Conservation (phyloP, 192 early-diverging fungal species). For the Coemansia javaensis region DNA sequence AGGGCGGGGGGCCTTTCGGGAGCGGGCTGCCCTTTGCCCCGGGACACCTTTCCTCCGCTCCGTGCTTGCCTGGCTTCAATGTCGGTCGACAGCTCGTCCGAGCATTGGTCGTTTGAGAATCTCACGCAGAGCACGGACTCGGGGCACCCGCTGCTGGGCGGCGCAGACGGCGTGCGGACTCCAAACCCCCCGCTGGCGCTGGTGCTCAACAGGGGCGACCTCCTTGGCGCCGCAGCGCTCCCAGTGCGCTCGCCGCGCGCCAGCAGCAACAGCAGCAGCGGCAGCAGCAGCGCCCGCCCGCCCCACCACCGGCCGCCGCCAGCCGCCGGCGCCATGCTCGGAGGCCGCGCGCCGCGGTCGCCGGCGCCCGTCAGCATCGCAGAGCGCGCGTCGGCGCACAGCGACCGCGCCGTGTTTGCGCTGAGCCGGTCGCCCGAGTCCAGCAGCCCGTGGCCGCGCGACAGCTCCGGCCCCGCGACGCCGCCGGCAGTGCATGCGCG, state of each 20-base stretch:
- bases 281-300: conserved; percentile 22
- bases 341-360: background rate
- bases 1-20: too few species aligned
- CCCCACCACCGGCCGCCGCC: too few species aligned
- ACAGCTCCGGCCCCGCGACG: conserved; percentile 21
- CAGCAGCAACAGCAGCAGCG: conserved; percentile 29
- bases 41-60: conserved; percentile 4
- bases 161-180: conserved; percentile 8
- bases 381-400: conserved; percentile 1
- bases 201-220: conserved; percentile 9
- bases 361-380: conserved; percentile 1
- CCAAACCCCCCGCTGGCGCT: conserved; percentile 39
- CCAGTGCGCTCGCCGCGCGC: conserved; percentile 25
- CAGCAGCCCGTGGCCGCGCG: conserved; percentile 9
- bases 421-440: conserved; percentile 16
- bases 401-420: conserved; percentile 28
- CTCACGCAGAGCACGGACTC: conserved; percentile 46
- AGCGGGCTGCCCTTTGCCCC: background rate
- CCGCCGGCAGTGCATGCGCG: conserved; percentile 18
- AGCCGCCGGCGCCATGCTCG: too few species aligned
- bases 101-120: conserved; percentile 51
- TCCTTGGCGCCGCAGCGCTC: background rate
- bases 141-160: conserved; percentile 14
- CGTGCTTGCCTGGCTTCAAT: conserved; percentile 19
- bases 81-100: conserved; percentile 60